phyloP scores from a whole-genome alignment of 345 rosid species.

The Ceriops zippeliana region DNA sequence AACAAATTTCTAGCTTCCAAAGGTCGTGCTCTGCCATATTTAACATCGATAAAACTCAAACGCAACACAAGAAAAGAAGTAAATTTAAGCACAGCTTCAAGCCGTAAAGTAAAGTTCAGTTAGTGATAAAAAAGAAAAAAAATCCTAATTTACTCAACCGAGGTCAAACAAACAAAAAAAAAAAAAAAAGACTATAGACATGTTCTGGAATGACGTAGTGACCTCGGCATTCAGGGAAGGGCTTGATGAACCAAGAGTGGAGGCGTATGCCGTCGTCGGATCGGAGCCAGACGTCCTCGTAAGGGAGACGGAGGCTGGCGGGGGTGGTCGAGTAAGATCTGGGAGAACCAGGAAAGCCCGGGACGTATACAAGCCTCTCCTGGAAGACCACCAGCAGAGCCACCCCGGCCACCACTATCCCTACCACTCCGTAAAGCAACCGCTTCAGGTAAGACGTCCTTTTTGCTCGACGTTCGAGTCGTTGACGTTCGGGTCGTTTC shows the following conservation, averaged over 20 bases:
- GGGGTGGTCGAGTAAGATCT: slow-evolving; percentile 83
- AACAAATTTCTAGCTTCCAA: too few relatives aligned
- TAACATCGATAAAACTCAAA: too few relatives aligned
- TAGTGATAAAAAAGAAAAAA: background rate
- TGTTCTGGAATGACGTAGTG: background rate
- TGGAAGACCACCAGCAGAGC: slow-evolving; percentile 90
- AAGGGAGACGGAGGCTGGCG: slow-evolving; percentile 65
- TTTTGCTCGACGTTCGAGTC: background rate
- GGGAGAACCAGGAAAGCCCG: slow-evolving; percentile 85
- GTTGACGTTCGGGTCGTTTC: background rate
- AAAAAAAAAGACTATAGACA: background rate
- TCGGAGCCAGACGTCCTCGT: slow-evolving; percentile 94
- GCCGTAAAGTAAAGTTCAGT: too few relatives aligned
- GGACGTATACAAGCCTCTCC: slow-evolving; percentile 92
- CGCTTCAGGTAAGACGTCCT: slow-evolving; percentile 77
- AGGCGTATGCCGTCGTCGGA: slow-evolving; percentile 90
- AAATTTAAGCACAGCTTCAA: too few relatives aligned
- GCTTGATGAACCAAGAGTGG: slow-evolving; percentile 94
- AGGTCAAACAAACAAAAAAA: background rate
- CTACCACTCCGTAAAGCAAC: slow-evolving; percentile 84
- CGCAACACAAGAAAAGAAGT: too few relatives aligned
- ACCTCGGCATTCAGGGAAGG: slow-evolving; percentile 82
- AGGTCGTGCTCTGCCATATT: too few relatives aligned
- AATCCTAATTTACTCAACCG: slow-evolving; percentile 23
- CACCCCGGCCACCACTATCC: slow-evolving; percentile 81